Percentiles rank a stretch among this genome's conserved stretches.
phyloP scores from a whole-genome alignment of 2,329 filamentous ascomycete genomes.

The Venturiaceae sp. region DNA sequence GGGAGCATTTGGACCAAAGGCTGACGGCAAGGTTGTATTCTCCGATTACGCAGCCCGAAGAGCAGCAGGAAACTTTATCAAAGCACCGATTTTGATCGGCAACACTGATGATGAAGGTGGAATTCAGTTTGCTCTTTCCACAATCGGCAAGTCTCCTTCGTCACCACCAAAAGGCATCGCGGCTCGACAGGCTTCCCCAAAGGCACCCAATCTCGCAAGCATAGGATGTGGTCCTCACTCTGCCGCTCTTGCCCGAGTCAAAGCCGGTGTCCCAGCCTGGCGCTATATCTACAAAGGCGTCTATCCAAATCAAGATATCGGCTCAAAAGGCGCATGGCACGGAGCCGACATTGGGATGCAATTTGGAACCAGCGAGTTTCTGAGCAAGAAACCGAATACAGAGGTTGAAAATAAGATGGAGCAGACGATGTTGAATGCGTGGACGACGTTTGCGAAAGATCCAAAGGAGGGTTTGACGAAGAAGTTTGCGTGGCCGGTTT shows the following conservation, averaged over 20 bases:
- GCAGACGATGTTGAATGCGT: constrained; percentile 1
- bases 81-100: constrained; percentile 1
- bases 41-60: not conserved
- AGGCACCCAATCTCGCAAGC: not conserved
- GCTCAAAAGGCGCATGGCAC: constrained; percentile 6
- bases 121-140: not conserved
- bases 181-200: not conserved
- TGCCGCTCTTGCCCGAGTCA: not conserved
- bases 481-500: constrained; percentile 5
- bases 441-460: constrained; percentile 8
- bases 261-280: constrained; percentile 5
- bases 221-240: not conserved
- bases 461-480: constrained; percentile 1
- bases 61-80: constrained; percentile 6
- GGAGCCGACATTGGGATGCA: constrained; percentile 1
- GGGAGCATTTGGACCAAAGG: constrained; percentile 10
- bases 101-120: constrained; percentile 1
- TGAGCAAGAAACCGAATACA: not conserved
- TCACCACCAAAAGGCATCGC: not conserved
- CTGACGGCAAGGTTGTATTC: constrained; percentile 3
- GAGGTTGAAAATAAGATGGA: not conserved
- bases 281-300: constrained; percentile 1
- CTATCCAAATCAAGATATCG: constrained; percentile 1
- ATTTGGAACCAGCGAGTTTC: not conserved
- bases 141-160: not conserved